Conservation (phyloP, 148 eudicot species). For the Rhododendron williamsianum region DNA sequence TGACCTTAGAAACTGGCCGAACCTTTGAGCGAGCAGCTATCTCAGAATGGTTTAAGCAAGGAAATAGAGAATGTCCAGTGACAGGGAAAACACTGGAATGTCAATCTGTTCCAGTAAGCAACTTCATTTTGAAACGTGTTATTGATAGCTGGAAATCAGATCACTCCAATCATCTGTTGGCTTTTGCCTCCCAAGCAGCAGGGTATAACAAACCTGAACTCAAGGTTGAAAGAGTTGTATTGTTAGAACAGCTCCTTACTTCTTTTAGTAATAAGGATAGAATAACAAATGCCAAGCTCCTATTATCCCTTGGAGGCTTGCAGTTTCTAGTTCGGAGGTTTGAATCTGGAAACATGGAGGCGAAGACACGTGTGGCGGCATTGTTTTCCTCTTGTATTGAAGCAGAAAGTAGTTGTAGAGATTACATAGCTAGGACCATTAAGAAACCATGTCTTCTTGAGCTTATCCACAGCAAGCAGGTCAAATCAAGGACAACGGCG, state of each 20-base stretch:
- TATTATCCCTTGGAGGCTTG: conserved; percentile 42
- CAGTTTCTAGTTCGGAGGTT: conserved; percentile 37
- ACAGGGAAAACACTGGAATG: conserved; percentile 27
- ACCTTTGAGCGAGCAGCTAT: conserved; percentile 46
- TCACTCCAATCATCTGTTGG: conserved; percentile 19
- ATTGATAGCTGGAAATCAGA: conserved; percentile 39
- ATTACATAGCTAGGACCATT: conserved; percentile 32
- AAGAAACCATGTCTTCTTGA: conserved; percentile 30
- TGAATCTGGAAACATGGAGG: conserved; percentile 30
- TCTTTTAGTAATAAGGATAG: conserved; percentile 28
- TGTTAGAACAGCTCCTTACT: conserved; percentile 37
- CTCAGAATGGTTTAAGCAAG: conserved; percentile 35
- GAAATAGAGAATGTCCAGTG: conserved; percentile 37
- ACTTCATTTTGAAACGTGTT: conserved; percentile 44
- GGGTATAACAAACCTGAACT: conserved; percentile 10
- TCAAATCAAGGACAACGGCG: conserved; percentile 27
- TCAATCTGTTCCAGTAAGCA: conserved; percentile 31
- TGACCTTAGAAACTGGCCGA: conserved; percentile 53
- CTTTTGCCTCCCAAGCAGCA: conserved; percentile 18
- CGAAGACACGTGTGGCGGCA: conserved; percentile 27
- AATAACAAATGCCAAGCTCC: conserved; percentile 21
- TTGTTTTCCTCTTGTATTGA: conserved; percentile 33
- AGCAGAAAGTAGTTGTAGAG: conserved; percentile 35
- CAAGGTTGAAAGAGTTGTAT: conserved; percentile 22
- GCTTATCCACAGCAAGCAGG: conserved; percentile 30